Conservation (phyloP, 139 green algal species). For the Zygnema circumcarinatum region DNA sequence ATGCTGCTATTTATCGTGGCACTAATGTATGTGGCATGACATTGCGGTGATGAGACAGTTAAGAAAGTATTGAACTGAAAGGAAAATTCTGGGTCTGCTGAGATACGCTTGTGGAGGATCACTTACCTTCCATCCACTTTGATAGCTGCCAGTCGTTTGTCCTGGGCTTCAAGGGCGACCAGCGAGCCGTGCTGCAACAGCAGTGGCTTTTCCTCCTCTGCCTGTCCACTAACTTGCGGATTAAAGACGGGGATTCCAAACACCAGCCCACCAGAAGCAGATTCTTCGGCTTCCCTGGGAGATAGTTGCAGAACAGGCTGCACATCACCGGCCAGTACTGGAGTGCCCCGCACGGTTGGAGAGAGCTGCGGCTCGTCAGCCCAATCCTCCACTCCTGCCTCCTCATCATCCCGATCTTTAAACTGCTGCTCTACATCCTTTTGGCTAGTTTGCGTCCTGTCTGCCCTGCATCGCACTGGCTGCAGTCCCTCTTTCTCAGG, state of each 20-base stretch:
- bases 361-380: neutral
- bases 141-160: neutral
- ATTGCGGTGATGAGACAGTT: too few relatives aligned
- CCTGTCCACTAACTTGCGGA: neutral
- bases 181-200: neutral
- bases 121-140: neutral
- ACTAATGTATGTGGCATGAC: too few relatives aligned
- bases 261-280: neutral
- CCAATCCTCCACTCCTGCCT: neutral
- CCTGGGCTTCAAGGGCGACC: constrained; percentile 1
- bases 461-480: too few relatives aligned
- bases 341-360: neutral
- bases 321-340: neutral
- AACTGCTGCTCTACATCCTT: too few relatives aligned
- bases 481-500: too few relatives aligned
- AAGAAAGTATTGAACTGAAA: too few relatives aligned
- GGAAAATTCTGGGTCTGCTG: too few relatives aligned
- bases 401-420: neutral
- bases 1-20: too few relatives aligned
- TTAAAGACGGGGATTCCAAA: constrained; percentile 15
- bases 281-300: neutral
- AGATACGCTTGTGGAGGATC: too few relatives aligned
- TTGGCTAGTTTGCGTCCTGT: too few relatives aligned
- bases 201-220: neutral
- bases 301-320: neutral